Percentiles rank a stretch among this genome's conserved stretches.
Evolutionary conservation across 2,329 filamentous ascomycete genomes (phyloP).

Genomic region (Pseudocercospora musae): DNA sequence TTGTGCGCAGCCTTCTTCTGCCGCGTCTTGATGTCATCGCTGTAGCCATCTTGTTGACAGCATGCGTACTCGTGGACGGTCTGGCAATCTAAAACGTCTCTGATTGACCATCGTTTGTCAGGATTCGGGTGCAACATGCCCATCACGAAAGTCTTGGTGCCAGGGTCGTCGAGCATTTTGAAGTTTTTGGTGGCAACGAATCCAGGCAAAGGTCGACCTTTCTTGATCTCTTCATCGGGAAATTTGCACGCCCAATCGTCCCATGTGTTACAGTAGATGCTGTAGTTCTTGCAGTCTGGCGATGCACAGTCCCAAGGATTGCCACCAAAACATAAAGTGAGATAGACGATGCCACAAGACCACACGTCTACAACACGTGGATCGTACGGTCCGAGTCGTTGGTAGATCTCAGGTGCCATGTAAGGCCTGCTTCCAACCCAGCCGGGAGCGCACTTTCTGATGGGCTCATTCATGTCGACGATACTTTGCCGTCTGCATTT

Average conservation of each 20-base stretch:
- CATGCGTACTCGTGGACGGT: constrained; percentile 41
- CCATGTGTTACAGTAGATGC: constrained; percentile 65
- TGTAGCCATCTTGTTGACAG: constrained; percentile 35
- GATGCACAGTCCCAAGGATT: constrained; percentile 72
- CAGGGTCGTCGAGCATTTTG: constrained; percentile 60
- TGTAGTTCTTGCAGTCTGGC: constrained; percentile 55
- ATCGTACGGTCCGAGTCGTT: constrained; percentile 65
- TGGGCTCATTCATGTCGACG: constrained; percentile 67
- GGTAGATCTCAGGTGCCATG: constrained; percentile 79
- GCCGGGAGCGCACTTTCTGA: constrained; percentile 71
- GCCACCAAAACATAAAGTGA: constrained; percentile 70
- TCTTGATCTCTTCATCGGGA: constrained; percentile 51
- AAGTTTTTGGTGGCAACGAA: constrained; percentile 69
- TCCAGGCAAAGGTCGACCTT: constrained; percentile 32
- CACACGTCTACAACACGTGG: constrained; percentile 80
- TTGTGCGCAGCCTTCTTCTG: constrained; percentile 44
- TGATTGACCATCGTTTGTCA: constrained; percentile 64
- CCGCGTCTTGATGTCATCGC: constrained; percentile 34
- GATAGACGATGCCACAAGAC: constrained; percentile 79
- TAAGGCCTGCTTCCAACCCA: constrained; percentile 84
- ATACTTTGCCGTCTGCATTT: constrained; percentile 52
- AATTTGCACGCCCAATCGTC: constrained; percentile 58
- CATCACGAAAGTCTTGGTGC: constrained; percentile 67
- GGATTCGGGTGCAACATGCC: constrained; percentile 83
- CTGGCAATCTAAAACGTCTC: constrained; percentile 59